phyloP scores from a whole-genome alignment of 768 basidiomycete genomes.

The Tephrocybe sp. region DNA sequence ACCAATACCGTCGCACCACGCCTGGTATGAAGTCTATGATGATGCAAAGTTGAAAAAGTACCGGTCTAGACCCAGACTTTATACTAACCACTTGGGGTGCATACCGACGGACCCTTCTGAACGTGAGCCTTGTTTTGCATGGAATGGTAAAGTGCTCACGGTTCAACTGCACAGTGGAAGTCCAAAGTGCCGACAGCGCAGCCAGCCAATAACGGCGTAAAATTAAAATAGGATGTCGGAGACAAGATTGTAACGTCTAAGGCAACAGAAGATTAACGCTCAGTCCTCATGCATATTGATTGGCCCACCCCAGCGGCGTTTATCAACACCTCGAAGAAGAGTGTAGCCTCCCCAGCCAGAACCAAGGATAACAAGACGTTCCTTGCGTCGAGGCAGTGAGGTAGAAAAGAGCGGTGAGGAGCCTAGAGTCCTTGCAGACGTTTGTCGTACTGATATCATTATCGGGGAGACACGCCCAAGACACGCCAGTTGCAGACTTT shows the following conservation, averaged over 20 bases:
- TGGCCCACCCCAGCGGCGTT: constrained; percentile 63
- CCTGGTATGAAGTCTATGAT: constrained; percentile 58
- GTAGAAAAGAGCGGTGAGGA: constrained; percentile 2
- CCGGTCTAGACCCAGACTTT: neutral
- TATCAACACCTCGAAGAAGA: constrained; percentile 62
- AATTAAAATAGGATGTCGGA: constrained; percentile 67
- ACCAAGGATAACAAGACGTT: constrained; percentile 64
- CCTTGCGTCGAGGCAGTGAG: constrained; percentile 21
- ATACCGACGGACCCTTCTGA: constrained; percentile 11
- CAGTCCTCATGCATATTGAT: neutral
- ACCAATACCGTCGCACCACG: constrained; percentile 77
- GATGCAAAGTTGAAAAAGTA: neutral
- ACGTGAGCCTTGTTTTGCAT: neutral
- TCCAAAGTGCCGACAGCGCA: constrained; percentile 84
- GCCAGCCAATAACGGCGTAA: constrained; percentile 63
- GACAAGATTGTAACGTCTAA: constrained; percentile 66
- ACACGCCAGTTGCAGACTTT: neutral
- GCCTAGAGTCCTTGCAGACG: neutral
- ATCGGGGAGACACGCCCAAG: neutral
- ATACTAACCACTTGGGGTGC: constrained; percentile 12
- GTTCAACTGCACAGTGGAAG: constrained; percentile 76
- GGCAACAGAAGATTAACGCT: neutral
- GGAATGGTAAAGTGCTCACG: constrained; percentile 42
- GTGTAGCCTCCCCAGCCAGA: constrained; percentile 82
- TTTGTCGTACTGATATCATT: constrained; percentile 1